Percentiles rank a stretch among this genome's conserved stretches.
Conservation (phyloP, 1,284 basidiomycete species). For the Fomitiporia mediterranea region DNA sequence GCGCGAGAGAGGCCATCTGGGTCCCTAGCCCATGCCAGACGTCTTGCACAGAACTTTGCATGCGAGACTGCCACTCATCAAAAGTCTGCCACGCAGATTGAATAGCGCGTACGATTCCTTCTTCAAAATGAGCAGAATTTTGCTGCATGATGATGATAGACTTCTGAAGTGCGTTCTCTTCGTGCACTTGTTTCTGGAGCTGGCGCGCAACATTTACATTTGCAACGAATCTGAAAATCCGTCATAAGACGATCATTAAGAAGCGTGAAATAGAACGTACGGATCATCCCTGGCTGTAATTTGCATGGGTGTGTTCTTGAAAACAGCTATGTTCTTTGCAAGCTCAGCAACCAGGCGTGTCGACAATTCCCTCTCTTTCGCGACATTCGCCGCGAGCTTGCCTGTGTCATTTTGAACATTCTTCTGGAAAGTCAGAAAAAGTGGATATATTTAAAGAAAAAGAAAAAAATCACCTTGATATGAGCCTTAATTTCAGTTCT, state of each 20-base stretch:
- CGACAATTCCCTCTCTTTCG: constrained; percentile 90
- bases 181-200: constrained; percentile 91
- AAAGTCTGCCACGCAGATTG: constrained; percentile 98
- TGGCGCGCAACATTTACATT: constrained; percentile 85
- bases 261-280: constrained; percentile 38
- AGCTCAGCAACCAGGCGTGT: constrained; percentile 87
- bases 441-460: background rate
- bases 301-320: constrained; percentile 94
- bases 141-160: constrained; percentile 99
- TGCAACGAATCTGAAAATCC: constrained; percentile 47
- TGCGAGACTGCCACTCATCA: constrained; percentile 94
- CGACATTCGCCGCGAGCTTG: constrained; percentile 90
- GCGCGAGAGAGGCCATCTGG: constrained; percentile 80
- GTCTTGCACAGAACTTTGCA: constrained; percentile 75
- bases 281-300: constrained; percentile 85
- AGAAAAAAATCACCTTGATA: constrained; percentile 64
- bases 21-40: constrained; percentile 75
- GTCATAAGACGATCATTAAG: background rate
- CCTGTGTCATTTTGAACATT: constrained; percentile 99
- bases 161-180: constrained; percentile 98
- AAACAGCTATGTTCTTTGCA: constrained; percentile 79
- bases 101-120: constrained; percentile 91
- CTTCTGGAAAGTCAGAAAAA: constrained; percentile 33
- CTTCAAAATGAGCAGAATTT: constrained; percentile 96
- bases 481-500: constrained; percentile 95